Percentiles rank a stretch among this genome's conserved stretches.
Conservation (phyloP, 2,329 filamentous ascomycete species). For the Penicillium olsonii region DNA sequence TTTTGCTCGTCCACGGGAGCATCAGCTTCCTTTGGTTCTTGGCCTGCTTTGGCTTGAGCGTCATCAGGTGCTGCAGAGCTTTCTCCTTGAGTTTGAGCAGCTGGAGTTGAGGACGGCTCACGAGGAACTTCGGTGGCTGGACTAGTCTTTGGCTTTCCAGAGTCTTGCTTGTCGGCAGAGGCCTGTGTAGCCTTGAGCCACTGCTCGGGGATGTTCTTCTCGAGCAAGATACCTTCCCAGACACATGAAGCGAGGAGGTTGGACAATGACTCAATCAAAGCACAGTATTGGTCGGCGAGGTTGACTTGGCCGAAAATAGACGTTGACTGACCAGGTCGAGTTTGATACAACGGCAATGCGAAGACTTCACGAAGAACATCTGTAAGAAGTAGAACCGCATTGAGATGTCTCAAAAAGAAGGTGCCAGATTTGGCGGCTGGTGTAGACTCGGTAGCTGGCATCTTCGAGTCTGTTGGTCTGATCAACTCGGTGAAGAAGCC, state of each 20-base stretch:
- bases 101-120: constrained; percentile 20
- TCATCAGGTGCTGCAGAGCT: constrained; percentile 22
- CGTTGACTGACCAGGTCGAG: constrained; percentile 60
- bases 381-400: constrained; percentile 74
- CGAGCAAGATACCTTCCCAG: constrained; percentile 79
- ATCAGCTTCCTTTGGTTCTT: constrained; percentile 19
- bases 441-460: constrained; percentile 30
- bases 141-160: constrained; percentile 45
- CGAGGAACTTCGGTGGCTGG: constrained; percentile 25
- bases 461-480: constrained; percentile 29
- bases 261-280: constrained; percentile 73
- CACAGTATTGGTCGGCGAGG: constrained; percentile 77
- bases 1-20: constrained; percentile 30
- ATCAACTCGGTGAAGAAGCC: constrained; percentile 73
- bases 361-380: constrained; percentile 75
- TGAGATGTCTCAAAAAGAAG: constrained; percentile 72
- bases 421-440: constrained; percentile 64
- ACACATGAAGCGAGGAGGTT: constrained; percentile 76
- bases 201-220: constrained; percentile 68
- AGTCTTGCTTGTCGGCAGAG: constrained; percentile 37
- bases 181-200: constrained; percentile 53
- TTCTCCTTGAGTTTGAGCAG: constrained; percentile 28
- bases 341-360: constrained; percentile 62
- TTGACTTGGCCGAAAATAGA: constrained; percentile 75
- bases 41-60: constrained; percentile 17